These are phyloP conservation scores for Flaveria robusta DNA, from an alignment of 129 eudicot genomes.

Conservation along the genomic window DNA sequence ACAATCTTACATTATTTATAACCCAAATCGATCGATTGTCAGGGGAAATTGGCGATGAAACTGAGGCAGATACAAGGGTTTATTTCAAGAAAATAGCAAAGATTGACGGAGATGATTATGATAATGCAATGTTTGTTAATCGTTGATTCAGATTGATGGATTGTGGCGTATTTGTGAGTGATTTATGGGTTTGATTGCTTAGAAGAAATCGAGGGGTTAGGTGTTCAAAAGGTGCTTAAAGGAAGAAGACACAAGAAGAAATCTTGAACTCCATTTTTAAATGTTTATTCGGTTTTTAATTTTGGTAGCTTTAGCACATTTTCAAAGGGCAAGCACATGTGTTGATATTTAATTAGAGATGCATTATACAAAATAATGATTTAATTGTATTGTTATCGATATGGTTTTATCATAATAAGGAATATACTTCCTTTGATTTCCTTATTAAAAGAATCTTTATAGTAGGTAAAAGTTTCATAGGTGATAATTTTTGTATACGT, in stretches of 20 bases:
- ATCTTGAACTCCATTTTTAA: background rate
- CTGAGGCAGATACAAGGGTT: slow-evolving; percentile 38
- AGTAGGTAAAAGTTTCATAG: too few species aligned
- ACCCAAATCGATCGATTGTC: slow-evolving; percentile 1
- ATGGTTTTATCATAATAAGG: background rate
- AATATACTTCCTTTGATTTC: too few species aligned
- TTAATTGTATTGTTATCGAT: too few species aligned
- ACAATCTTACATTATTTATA: slow-evolving; percentile 42
- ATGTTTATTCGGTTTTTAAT: background rate
- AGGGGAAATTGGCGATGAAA: slow-evolving; percentile 45
- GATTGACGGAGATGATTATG: slow-evolving; percentile 50
- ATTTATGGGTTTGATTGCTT: slow-evolving; percentile 20
- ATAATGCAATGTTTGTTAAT: background rate
- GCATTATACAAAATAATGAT: too few species aligned
- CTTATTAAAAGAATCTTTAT: too few species aligned
- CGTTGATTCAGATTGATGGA: slow-evolving; percentile 20
- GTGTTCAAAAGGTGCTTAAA: slow-evolving; percentile 2
- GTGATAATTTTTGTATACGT: too few species aligned
- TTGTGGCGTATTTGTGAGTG: background rate
- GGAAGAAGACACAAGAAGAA: slow-evolving; percentile 20
- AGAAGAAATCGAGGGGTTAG: slow-evolving; percentile 35
- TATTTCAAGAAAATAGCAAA: slow-evolving; percentile 27
- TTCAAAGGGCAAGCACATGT: background rate
- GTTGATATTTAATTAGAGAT: background rate
- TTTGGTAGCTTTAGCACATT: background rate